phyloP scores from a whole-genome alignment of 108 stramenopile species.

The Poteriospumella lacustris region DNA sequence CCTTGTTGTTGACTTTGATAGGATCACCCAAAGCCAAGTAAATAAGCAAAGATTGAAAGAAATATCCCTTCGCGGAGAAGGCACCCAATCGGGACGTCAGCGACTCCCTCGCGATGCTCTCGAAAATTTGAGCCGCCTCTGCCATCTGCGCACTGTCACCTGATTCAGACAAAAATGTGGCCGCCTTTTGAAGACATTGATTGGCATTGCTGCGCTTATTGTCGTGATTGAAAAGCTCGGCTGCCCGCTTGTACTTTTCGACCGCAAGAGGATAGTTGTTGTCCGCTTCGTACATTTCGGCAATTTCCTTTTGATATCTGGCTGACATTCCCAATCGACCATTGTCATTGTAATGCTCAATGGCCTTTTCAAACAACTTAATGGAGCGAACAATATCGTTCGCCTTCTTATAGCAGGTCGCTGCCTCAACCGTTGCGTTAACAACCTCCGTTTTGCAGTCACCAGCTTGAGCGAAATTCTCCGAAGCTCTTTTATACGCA shows the following conservation, averaged over 20 bases:
- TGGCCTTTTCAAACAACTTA: conserved; percentile 62
- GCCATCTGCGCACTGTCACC: conserved; percentile 61
- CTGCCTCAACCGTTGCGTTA: conserved; percentile 44
- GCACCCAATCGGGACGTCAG: conserved; percentile 79
- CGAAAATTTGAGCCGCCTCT: conserved; percentile 85
- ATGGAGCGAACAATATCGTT: conserved; percentile 68
- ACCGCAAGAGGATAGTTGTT: conserved; percentile 59
- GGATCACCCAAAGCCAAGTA: conserved; percentile 78
- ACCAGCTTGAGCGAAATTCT: conserved; percentile 25
- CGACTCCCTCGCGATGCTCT: conserved; percentile 69
- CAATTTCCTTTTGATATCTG: conserved; percentile 81
- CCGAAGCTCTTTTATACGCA: conserved; percentile 65
- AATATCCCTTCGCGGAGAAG: conserved; percentile 90
- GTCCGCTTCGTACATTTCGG: conserved; percentile 77
- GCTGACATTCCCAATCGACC: conserved; percentile 82
- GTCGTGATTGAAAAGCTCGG: conserved; percentile 78
- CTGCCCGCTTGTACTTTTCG: conserved; percentile 79
- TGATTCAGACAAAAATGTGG: background rate
- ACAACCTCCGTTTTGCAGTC: conserved; percentile 35
- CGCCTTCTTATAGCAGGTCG: conserved; percentile 44
- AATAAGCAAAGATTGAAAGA: conserved; percentile 74
- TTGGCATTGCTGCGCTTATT: conserved; percentile 30
- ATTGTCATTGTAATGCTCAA: conserved; percentile 68
- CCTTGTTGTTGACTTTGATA: conserved; percentile 72
- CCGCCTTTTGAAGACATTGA: conserved; percentile 68